Base-by-base conservation (phyloP, 2,329 filamentous ascomycete genomes). In the Aspergillus clavatus region DNA sequence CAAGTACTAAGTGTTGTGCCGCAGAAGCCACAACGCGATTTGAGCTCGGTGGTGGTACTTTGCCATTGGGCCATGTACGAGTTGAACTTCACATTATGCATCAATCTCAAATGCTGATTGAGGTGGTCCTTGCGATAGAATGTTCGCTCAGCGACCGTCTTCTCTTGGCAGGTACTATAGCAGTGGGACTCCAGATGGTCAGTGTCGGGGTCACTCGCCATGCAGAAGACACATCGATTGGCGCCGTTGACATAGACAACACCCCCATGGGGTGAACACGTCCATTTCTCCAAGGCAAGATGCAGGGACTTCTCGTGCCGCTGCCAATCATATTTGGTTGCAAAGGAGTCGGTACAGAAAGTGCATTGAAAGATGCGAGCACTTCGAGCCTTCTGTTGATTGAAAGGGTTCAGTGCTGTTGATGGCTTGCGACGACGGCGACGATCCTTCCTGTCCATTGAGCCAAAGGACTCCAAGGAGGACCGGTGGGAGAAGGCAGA, bases 61-160 rank as follows among this genome's bases (percentile, higher is more conserved):
- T 78, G 79, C 80, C 80, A 83, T 28, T 66, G 65, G 21, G 82
- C 76, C 79, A 82, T 82, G 42, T 68, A 72, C 1, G 69, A 53
- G 2, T 69, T 70, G 60, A 81, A 74, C 51, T 78, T 78, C 53
- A 75, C 76, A 48, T 73, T 72, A 56, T 83, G 80, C 71, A 82
- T 80, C 42, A 82, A 65, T 27, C 78, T 72, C 24, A 82, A 62
- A 59, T 83, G 80, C 55, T 83, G 80, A 40, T 79, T 74, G 10
- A 83, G 69, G 55, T 83, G 80, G 54, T 83, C 80, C 60, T 82
- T 82, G 21, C 80, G 70, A 55, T 79, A 82, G 59, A 82, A 83
- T 0, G 78, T 82, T 27, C 80, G 72, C 45, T 81, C 77, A 37
- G 80, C 75, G 1, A 75, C 51, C 3, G 77, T 77, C 59, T 83